These are phyloP conservation scores for Fusarium euwallaceae DNA, from an alignment of 2,329 filamentous ascomycete genomes.

Conservation along the genomic window DNA sequence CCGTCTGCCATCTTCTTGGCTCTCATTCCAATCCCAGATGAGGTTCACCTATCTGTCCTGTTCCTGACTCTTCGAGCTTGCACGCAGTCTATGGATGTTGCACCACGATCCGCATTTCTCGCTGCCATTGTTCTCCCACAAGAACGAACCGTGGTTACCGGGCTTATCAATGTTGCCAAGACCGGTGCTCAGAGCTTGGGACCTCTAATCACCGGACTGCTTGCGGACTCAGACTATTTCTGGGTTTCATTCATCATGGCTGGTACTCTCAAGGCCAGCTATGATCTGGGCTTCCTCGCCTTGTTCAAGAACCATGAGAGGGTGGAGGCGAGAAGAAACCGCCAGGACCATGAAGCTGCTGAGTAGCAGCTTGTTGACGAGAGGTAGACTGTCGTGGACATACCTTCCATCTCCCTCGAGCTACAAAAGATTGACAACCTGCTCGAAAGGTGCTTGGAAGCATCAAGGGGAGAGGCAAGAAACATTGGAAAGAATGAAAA, in stretches of 20 bases:
- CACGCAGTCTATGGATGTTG: slow-evolving; percentile 77
- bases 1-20: slow-evolving; percentile 76
- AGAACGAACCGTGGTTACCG: slow-evolving; percentile 80
- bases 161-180: slow-evolving; percentile 77
- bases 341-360: background rate
- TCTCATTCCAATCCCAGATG: slow-evolving; percentile 70
- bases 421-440: background rate
- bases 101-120: slow-evolving; percentile 77
- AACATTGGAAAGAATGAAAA: background rate
- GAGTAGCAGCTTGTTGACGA: background rate
- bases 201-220: slow-evolving; percentile 72
- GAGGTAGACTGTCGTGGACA: background rate
- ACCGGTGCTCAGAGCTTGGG: slow-evolving; percentile 73
- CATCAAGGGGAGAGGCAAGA: background rate
- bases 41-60: slow-evolving; percentile 65
- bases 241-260: slow-evolving; percentile 75
- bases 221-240: slow-evolving; percentile 68
- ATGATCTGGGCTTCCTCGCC: slow-evolving; percentile 70
- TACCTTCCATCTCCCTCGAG: background rate
- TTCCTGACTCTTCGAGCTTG: slow-evolving; percentile 74
- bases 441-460: background rate
- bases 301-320: slow-evolving; percentile 40
- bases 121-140: slow-evolving; percentile 72
- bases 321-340: slow-evolving; percentile 5
- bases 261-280: slow-evolving; percentile 71